Evolutionary conservation across 139 green algal genomes (phyloP), one percentile per base, ranked within the genome.

Genomic region (Desmodesmus armatus): DNA sequence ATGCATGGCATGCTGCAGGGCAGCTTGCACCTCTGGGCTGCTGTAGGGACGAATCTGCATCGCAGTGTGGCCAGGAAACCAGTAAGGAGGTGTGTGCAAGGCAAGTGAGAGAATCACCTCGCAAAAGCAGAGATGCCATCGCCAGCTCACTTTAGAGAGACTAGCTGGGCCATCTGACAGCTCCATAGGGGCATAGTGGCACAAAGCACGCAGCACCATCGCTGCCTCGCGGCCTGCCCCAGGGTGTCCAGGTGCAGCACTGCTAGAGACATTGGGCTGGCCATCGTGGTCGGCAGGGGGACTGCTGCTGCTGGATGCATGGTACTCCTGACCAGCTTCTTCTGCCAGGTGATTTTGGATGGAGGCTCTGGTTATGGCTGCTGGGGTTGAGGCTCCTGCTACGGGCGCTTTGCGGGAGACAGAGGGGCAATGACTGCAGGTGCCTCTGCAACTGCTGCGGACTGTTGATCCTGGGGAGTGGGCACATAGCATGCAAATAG

Each of bases 161-260:
- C 75, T 82, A 11, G 75, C 75, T 51, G 75, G 75, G 9, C 75
- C 75, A 25, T 82, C 75, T n/a, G 51, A 53, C 13, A 82, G 75
- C 6, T 53, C 75, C 7, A 23, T 82, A 29, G 75, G 75, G 1
- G 49, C 70, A 53, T 82, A 82, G 1, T 33, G 27, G 3, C 29
- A 40, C 2, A 82, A 53, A 5, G 53, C 29, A 9, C 9, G 7
- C 6, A 82, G 75, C 23, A 82, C 51, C 0, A 53, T 29, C 23
- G 21, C 27, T 39, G 75, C 75, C 17, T 43, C 19, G 21, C 21
- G 25, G 17, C 29, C 35, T 21, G 58, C 35, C n/a, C 51, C n/a
- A 27, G 23, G 15, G 60, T 35, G 47, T 33, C 29, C 49, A 35
- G 47, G 35, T 75, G 35, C 37, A 44, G 66, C 33, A 7, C 13